Percentiles rank a stretch among this genome's conserved stretches.
Conservation (phyloP, 345 rosid species). For the Melaleuca alternifolia region DNA sequence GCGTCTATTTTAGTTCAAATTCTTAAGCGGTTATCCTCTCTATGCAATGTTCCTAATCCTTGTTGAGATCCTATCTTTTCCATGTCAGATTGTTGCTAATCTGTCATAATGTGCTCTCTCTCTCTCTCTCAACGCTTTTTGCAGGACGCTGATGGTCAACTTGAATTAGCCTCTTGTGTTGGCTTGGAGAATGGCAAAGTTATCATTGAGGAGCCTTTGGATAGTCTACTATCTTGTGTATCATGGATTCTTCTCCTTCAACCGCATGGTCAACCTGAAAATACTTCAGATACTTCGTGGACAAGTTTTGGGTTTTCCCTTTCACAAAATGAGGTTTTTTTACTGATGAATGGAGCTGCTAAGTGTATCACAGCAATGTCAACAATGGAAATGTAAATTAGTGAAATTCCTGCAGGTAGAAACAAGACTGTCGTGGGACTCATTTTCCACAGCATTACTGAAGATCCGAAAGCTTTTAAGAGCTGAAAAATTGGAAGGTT, state of each 20-base stretch:
- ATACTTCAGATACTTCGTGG: constrained; percentile 34
- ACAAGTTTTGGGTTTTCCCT: constrained; percentile 73
- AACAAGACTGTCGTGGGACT: constrained; percentile 33
- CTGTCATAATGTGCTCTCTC: neutral
- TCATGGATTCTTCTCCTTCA: constrained; percentile 71
- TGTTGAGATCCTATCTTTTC: neutral
- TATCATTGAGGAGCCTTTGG: constrained; percentile 62
- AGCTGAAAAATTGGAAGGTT: constrained; percentile 49
- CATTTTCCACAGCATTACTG: constrained; percentile 43
- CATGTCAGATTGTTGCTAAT: neutral
- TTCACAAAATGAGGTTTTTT: constrained; percentile 76
- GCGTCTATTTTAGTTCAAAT: neutral
- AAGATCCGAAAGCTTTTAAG: constrained; percentile 41
- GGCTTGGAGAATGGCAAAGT: constrained; percentile 37
- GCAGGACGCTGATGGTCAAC: constrained; percentile 52
- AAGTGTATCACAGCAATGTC: neutral
- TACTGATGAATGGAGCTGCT: neutral
- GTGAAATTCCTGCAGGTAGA: constrained; percentile 33
- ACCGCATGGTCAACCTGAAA: constrained; percentile 29
- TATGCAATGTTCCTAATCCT: neutral
- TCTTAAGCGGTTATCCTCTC: neutral
- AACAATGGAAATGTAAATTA: neutral
- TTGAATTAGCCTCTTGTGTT: constrained; percentile 40
- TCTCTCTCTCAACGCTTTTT: neutral
- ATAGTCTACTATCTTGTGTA: constrained; percentile 60